A percentile compares a stretch with the other conserved stretches of the same genome.
These are phyloP conservation scores for Alternaria angustiovoidea DNA, from an alignment of 2,329 filamentous ascomycete genomes.

Conservation along the genomic window DNA sequence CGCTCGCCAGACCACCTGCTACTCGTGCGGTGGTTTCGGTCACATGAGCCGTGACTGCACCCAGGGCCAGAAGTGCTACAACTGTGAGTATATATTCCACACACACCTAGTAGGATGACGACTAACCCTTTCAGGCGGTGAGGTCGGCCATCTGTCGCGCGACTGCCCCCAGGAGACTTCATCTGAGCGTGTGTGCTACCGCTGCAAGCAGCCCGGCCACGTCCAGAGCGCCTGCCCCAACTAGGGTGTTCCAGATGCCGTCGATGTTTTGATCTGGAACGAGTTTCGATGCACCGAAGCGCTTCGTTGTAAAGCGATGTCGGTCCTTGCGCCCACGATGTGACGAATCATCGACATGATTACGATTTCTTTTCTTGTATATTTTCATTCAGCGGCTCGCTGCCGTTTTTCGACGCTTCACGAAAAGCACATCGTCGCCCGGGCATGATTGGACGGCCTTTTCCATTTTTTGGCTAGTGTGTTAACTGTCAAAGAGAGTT, in stretches of 20 bases:
- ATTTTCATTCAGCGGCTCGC: conserved; percentile 51
- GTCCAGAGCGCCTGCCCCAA: conserved; percentile 94
- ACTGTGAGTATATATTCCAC: conserved; percentile 68
- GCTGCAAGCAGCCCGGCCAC: conserved; percentile 87
- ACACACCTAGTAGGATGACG: conserved; percentile 7
- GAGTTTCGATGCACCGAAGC: conserved; percentile 37
- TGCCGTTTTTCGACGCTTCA: conserved; percentile 49
- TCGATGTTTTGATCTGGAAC: conserved; percentile 44
- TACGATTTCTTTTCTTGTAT: conserved; percentile 51
- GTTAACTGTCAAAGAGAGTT: conserved; percentile 46
- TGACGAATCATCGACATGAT: conserved; percentile 45
- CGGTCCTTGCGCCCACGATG: conserved; percentile 39
- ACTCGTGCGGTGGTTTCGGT: conserved; percentile 95
- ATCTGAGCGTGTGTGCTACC: conserved; percentile 97
- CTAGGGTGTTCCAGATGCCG: conserved; percentile 57
- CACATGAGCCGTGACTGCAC: conserved; percentile 99
- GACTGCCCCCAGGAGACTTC: conserved; percentile 94
- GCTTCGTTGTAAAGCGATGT: conserved; percentile 30
- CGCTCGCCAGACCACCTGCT: conserved; percentile 73
- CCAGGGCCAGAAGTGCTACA: conserved; percentile 99
- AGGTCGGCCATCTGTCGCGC: conserved; percentile 92
- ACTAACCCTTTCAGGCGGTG: conserved; percentile 63
- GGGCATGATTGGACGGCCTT: conserved; percentile 50
- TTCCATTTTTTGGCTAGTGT: conserved; percentile 35
- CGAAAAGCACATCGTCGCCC: conserved; percentile 50